phyloP scores from a whole-genome alignment of 1,139 yeast species.

The Geotrichum histeridarum region DNA sequence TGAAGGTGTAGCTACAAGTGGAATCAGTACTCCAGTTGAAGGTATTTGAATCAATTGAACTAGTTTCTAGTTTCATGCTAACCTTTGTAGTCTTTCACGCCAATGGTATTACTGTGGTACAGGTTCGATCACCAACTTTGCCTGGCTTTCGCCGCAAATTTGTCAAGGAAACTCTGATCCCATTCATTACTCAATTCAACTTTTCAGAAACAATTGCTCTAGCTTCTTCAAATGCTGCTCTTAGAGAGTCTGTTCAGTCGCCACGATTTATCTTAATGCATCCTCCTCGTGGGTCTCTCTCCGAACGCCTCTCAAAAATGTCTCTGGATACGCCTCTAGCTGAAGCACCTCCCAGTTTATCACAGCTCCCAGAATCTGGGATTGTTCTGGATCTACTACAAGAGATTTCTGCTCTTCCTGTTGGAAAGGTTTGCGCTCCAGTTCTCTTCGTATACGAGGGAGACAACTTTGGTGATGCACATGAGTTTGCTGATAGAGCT shows the following conservation, averaged over 20 bases:
- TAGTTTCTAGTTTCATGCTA: not conserved
- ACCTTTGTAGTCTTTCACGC: constrained; percentile 32
- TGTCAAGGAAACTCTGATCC: constrained; percentile 49
- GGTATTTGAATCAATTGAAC: constrained; percentile 20
- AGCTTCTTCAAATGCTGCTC: constrained; percentile 64
- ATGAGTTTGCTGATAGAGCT: constrained; percentile 45
- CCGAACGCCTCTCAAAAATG: constrained; percentile 25
- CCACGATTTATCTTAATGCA: constrained; percentile 17
- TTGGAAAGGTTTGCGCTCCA: constrained; percentile 26
- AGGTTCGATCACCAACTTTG: constrained; percentile 78
- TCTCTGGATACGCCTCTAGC: constrained; percentile 17
- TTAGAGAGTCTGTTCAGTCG: constrained; percentile 21
- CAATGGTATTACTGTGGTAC: constrained; percentile 53
- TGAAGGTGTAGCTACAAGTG: constrained; percentile 28
- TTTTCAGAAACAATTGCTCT: constrained; percentile 52
- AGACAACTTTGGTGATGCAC: constrained; percentile 75
- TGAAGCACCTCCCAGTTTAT: constrained; percentile 12
- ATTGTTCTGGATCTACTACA: constrained; percentile 29
- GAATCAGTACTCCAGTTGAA: constrained; percentile 59
- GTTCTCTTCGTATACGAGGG: constrained; percentile 75
- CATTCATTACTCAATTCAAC: constrained; percentile 42
- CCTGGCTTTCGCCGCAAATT: constrained; percentile 56
- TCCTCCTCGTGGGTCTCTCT: constrained; percentile 15
- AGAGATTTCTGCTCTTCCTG: constrained; percentile 16
- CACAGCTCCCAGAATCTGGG: constrained; percentile 34